Percentiles rank a stretch among this genome's conserved stretches.
Conservation (phyloP, 116 monocot species). For the Thalassia testudinum region DNA sequence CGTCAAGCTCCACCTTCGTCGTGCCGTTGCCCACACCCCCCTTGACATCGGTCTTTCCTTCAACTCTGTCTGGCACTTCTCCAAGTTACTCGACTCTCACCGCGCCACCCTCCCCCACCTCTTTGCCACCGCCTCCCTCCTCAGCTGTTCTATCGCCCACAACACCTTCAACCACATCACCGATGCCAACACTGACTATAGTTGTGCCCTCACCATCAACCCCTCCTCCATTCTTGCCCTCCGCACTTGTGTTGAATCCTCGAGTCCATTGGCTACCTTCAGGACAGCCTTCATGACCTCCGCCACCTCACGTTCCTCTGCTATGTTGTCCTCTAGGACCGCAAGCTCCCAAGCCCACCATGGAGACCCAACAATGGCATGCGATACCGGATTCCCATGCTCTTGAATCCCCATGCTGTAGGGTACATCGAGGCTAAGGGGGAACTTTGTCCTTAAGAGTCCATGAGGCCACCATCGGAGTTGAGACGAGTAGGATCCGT, state of each 20-base stretch:
- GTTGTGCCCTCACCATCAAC: constrained; percentile 70
- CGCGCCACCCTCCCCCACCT: background rate
- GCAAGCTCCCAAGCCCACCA: constrained; percentile 67
- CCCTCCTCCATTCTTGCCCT: no score
- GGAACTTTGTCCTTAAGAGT: no score
- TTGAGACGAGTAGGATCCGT: no score
- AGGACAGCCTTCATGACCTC: constrained; percentile 73
- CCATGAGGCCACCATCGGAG: no score
- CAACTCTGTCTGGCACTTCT: no score
- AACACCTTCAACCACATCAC: background rate
- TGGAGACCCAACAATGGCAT: constrained; percentile 40
- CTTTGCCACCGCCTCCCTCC: background rate
- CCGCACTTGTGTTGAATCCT: constrained; percentile 54
- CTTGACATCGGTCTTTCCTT: background rate
- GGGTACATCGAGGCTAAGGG: no score
- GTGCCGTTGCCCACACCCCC: background rate
- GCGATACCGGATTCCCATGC: no score
- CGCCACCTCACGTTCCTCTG: constrained; percentile 86
- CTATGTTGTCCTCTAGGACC: constrained; percentile 61
- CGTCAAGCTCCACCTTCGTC: no score
- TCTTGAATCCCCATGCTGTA: no score
- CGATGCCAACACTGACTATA: constrained; percentile 29
- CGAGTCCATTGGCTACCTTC: constrained; percentile 31
- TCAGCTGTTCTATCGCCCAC: background rate
- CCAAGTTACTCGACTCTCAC: background rate